Evolutionary conservation across 2,329 filamentous ascomycete species (phyloP), one percentile per base, ranked within the genome.

Genomic region (Talaromyces rugulosus): DNA sequence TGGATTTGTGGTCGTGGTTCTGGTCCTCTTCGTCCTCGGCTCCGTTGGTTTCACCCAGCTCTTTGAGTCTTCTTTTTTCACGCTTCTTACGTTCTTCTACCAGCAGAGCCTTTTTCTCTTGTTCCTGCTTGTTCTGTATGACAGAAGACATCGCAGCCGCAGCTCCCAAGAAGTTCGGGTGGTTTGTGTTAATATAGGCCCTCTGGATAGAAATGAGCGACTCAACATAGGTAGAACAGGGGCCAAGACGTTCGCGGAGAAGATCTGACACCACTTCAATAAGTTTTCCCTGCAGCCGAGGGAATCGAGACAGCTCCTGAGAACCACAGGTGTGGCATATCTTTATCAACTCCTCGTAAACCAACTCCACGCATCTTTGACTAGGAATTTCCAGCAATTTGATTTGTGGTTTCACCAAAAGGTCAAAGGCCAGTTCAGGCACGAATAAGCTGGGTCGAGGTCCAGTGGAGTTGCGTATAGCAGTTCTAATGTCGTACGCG

Each of bases 151-250:
- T 99, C 65, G 95, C 95, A 40, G 93, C 94, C 27, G 95, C 94
- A 16, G 95, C 95, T 52, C 95, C 95, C 16, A 98, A 86, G 81
- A 99, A 99, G 77, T 99, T 99, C 56, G 95, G 95, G 74, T 99
- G 95, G 72, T 99, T 99, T 50, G 95, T 99, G 81, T 99, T 99
- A 80, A 99, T 98, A 78, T 99, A 99, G 23, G 95, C 95, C 67
- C 95, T 87, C 78, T 99, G 95, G 64, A 99, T 99, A 30, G 95
- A 90, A 67, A 99, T 99, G 65, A 99, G 83, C 47, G 94, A 98
- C 76, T 97, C 95, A 51, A 99, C 95, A 68, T 99, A 99, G 58
- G 80, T 84, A 2, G 94, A 96, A 61, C 90, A 88, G 11, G 95
- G 95, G 1, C 95, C 95, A 5, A 99, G 83, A 63, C 94, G 87